Conservation (phyloP, 108 stramenopile genomes). For the Stephanodiscus triporus region DNA sequence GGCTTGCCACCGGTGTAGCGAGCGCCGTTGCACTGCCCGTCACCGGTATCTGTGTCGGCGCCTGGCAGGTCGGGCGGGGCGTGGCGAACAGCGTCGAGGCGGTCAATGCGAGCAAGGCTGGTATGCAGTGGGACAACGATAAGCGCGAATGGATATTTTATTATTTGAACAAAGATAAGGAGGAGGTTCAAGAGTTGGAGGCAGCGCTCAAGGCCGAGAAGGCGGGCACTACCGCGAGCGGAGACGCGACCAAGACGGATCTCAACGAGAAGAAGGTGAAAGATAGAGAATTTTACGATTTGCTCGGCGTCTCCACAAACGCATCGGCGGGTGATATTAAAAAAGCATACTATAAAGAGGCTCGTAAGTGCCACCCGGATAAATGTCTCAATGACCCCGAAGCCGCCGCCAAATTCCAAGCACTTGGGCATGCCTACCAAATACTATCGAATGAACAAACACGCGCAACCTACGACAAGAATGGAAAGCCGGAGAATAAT, state of each 20-base stretch:
- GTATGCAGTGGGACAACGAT: conserved; percentile 87
- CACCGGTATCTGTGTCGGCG: conserved; percentile 86
- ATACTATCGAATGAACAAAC: conserved; percentile 80
- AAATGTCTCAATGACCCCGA: conserved; percentile 88
- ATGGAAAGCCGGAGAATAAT: conserved; percentile 65
- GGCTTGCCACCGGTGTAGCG: conserved; percentile 82
- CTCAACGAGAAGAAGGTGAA: conserved; percentile 67
- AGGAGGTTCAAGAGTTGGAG: conserved; percentile 59
- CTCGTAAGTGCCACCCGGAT: conserved; percentile 87
- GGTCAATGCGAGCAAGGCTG: conserved; percentile 57
- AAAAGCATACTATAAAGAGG: conserved; percentile 91
- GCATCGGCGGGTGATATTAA: conserved; percentile 86
- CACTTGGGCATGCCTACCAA: conserved; percentile 91
- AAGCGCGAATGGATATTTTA: conserved; percentile 81
- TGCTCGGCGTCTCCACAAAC: conserved; percentile 82
- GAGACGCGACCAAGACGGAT: conserved; percentile 22
- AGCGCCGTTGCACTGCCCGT: conserved; percentile 82
- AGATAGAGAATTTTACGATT: conserved; percentile 83
- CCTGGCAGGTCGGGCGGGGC: conserved; percentile 78
- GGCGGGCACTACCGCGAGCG: conserved; percentile 29
- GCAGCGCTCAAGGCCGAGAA: conserved; percentile 37
- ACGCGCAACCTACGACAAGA: conserved; percentile 85
- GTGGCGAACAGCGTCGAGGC: conserved; percentile 82
- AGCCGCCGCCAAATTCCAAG: conserved; percentile 86
- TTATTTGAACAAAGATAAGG: conserved; percentile 67